These are phyloP conservation scores for Ajuga reptans DNA, from an alignment of 305 asterid genomes.

Conservation along the genomic window DNA sequence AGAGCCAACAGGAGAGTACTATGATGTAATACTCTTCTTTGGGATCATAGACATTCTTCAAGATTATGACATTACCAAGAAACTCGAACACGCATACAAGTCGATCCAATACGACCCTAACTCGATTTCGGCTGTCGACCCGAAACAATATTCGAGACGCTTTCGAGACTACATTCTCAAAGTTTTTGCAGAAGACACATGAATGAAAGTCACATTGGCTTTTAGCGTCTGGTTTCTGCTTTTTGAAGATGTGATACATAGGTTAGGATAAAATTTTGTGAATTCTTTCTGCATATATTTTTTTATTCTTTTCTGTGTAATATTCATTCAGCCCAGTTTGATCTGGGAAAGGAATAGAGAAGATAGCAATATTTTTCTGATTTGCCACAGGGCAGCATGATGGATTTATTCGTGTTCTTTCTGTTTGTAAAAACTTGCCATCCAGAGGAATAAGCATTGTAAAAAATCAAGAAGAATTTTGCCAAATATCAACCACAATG, in stretches of 20 bases:
- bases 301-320: slow-evolving; percentile 23
- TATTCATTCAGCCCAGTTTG: slow-evolving; percentile 21
- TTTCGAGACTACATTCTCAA: slow-evolving; percentile 75
- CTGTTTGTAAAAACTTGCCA: slow-evolving; percentile 4
- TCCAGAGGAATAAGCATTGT: slow-evolving; percentile 2
- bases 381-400: background rate
- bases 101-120: slow-evolving; percentile 87
- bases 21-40: slow-evolving; percentile 72
- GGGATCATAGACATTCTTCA: slow-evolving; percentile 93
- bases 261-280: slow-evolving; percentile 19
- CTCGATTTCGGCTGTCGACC: slow-evolving; percentile 92
- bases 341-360: slow-evolving; percentile 22
- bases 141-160: slow-evolving; percentile 69
- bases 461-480: background rate
- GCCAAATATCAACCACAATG: background rate
- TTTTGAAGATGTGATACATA: background rate
- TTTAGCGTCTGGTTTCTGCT: slow-evolving; percentile 6
- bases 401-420: slow-evolving; percentile 8
- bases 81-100: slow-evolving; percentile 90
- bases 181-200: slow-evolving; percentile 73
- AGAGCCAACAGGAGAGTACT: slow-evolving; percentile 81
- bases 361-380: background rate
- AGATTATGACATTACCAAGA: slow-evolving; percentile 89
- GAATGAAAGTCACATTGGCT: slow-evolving; percentile 5
- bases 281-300: slow-evolving; percentile 28